Base-by-base conservation (phyloP, 495 filamentous ascomycete genomes). In the Penicillium lividum region DNA sequence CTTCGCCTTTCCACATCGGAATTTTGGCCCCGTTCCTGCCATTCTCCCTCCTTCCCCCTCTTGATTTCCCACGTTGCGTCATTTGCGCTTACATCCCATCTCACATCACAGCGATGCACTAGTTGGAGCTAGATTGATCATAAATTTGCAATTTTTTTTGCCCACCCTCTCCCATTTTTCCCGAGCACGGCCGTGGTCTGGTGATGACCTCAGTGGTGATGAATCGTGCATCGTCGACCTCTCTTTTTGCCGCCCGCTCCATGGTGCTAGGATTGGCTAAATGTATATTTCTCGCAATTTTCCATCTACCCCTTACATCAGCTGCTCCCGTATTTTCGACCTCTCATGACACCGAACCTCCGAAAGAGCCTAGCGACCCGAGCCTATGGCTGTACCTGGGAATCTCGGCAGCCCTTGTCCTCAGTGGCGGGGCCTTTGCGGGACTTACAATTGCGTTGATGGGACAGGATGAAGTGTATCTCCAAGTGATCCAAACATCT, bases 401-500 rank as follows among this genome's bases (percentile, higher is more conserved):
- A 27, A 73, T 89, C 45, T 88, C 88, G 5, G 77, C 87, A 25
- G 77, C 84, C 30, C 80, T 98, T 43, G 93, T 97, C 9, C 79
- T 97, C 55, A 79, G 87, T 4, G 94, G 94, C 46, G 94, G 94
- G 34, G 90, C 89, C n/a, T 98, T 98, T 74, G 95, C 94, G 11
- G 94, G 94, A 29, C 78, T 98, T 68, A 98, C 94, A 36, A 95
- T 98, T 68, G 94, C 94, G 73, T 86, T 82, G 64, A 82, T 82
- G 81, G 81, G 81, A 54, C 80, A 82, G 75, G 94, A 98, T 77
- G 92, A 95, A 68, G 93, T 98, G 60, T 96, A 98, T 69, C 84
- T 98, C 11, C 95, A 97, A 77, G 94, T 98, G 57, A 91, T 98
- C 60, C 81, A 87, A 57, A 85, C 84, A 43, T 92, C 91, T n/a